These are phyloP conservation scores for Camellia oleifera DNA, from an alignment of 179 eudicot genomes.

Conservation along the genomic window DNA sequence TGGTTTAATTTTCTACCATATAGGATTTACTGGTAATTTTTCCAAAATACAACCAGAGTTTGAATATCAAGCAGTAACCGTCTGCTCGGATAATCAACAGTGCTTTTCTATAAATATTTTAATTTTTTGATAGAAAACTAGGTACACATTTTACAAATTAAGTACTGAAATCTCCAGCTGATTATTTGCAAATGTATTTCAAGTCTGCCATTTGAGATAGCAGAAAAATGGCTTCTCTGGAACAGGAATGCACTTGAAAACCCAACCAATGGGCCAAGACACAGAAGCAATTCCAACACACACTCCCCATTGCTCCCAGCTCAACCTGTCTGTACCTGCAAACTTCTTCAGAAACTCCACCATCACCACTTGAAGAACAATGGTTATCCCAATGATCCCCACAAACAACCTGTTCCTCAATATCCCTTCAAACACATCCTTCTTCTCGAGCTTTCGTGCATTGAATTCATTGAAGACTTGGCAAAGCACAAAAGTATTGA, in stretches of 20 bases:
- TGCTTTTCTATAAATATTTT: no score
- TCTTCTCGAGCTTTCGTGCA: background rate
- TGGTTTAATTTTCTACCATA: no score
- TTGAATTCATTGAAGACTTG: background rate
- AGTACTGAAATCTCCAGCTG: background rate
- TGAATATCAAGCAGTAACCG: no score
- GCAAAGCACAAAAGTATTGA: background rate
- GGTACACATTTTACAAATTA: no score
- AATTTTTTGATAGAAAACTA: no score
- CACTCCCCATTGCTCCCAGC: constrained; percentile 47
- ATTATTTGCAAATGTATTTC: background rate
- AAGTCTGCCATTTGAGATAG: background rate
- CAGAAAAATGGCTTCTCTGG: constrained; percentile 28
- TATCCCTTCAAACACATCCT: background rate
- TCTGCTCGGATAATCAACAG: no score
- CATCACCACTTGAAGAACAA: constrained; percentile 31
- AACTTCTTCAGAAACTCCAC: constrained; percentile 36
- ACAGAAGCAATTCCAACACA: constrained; percentile 41
- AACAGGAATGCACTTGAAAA: constrained; percentile 41
- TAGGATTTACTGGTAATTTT: no score
- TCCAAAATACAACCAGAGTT: no score
- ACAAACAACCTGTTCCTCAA: background rate
- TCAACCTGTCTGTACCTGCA: constrained; percentile 47
- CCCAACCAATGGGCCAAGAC: constrained; percentile 50
- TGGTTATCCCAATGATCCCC: background rate